Evolutionary conservation across 139 green algal genomes (phyloP).

Genomic region (Tetradesmus obliquus): DNA sequence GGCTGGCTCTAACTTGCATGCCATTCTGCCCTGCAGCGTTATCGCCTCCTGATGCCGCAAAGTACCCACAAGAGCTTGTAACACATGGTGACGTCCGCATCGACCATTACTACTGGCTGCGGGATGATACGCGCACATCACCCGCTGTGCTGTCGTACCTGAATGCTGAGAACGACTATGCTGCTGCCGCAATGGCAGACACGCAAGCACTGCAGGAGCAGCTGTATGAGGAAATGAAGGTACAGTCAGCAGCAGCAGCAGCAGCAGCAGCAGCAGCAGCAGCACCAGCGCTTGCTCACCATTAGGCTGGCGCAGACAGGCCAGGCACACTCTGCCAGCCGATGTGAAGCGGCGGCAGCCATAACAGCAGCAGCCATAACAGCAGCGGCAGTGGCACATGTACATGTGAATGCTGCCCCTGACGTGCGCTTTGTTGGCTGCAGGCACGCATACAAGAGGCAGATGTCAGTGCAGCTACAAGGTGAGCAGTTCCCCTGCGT

Average conservation of each 20-base stretch:
- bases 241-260: background rate
- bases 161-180: conserved; percentile 83
- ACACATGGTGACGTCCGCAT: conserved; percentile 60
- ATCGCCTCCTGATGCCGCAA: conserved; percentile 46
- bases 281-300: background rate
- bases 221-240: conserved; percentile 87
- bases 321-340: too few species aligned
- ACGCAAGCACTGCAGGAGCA: conserved; percentile 79
- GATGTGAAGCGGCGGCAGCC: too few species aligned
- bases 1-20: background rate
- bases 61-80: conserved; percentile 54
- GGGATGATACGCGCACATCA: conserved; percentile 82
- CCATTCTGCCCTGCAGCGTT: conserved; percentile 26
- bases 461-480: conserved; percentile 63
- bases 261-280: background rate
- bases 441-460: conserved; percentile 87
- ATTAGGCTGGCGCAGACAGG: too few species aligned
- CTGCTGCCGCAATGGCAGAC: conserved; percentile 78
- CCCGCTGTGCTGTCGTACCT: conserved; percentile 73
- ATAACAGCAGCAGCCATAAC: background rate
- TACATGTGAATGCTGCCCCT: background rate
- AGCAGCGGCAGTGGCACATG: background rate
- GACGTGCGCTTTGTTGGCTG: conserved; percentile 20
- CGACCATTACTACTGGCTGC: conserved; percentile 88
- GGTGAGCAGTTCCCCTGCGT: background rate